Conservation (phyloP, 2,329 filamentous ascomycete genomes). For the Xylaria sp. region DNA sequence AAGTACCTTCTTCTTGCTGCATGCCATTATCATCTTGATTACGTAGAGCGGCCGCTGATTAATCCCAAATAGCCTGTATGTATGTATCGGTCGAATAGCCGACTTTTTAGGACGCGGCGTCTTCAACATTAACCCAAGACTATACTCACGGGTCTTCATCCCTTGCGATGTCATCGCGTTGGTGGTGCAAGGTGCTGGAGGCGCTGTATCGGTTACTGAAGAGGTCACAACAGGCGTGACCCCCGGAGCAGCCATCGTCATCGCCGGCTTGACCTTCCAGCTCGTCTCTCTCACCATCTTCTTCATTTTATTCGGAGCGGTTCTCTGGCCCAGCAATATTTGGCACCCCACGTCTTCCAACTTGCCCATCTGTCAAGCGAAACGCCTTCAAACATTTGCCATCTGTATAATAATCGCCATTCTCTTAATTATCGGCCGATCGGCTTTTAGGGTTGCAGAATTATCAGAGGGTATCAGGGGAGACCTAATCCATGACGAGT, state of each 20-base stretch:
- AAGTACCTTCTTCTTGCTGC: not conserved
- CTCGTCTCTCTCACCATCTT: conserved; percentile 16
- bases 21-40: not conserved
- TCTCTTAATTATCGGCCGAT: conserved; percentile 13
- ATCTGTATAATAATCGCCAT: conserved; percentile 12
- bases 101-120: conserved; percentile 10
- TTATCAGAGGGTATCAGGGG: conserved; percentile 10
- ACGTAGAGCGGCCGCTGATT: not conserved
- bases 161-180: conserved; percentile 13
- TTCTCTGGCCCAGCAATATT: conserved; percentile 10
- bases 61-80: conserved; percentile 1
- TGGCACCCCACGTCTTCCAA: not conserved
- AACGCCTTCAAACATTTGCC: conserved; percentile 4
- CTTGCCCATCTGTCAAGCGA: not conserved
- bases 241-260: conserved; percentile 3
- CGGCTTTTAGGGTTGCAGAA: conserved; percentile 10
- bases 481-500: conserved; percentile 2
- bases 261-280: conserved; percentile 12
- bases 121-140: conserved; percentile 13
- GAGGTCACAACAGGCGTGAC: not conserved
- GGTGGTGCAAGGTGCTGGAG: conserved; percentile 12
- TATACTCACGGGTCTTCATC: conserved; percentile 16
- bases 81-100: conserved; percentile 16
- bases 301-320: conserved; percentile 15
- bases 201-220: conserved; percentile 3